Conservation (phyloP, 2,329 filamentous ascomycete genomes). For the Cryoendolithus antarcticus region DNA sequence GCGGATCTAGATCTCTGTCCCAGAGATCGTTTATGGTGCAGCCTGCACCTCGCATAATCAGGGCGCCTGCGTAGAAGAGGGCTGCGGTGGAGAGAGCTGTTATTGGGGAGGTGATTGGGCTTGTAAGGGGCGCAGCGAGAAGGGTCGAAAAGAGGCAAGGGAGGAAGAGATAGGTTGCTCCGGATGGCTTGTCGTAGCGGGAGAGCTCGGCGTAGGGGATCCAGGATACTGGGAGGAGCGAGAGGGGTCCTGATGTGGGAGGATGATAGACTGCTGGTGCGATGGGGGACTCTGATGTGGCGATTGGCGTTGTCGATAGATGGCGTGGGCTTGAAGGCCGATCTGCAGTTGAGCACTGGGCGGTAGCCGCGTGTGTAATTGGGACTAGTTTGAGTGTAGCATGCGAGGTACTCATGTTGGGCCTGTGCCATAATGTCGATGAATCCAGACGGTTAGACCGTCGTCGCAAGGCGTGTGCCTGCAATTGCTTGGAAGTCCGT, state of each 20-base stretch:
- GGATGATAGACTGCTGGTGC: conserved; percentile 40
- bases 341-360: too few species aligned
- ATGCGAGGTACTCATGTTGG: too few species aligned
- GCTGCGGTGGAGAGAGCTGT: conserved; percentile 50
- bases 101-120: conserved; percentile 47
- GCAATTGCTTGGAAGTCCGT: too few species aligned
- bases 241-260: conserved; percentile 60
- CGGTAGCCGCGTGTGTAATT: too few species aligned
- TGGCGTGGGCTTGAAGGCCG: too few species aligned
- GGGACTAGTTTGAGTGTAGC: too few species aligned
- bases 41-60: conserved; percentile 78
- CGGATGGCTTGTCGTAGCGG: conserved; percentile 68
- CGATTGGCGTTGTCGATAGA: too few species aligned
- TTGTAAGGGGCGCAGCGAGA: conserved; percentile 58
- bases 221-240: conserved; percentile 54
- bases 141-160: conserved; percentile 77
- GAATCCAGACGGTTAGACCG: too few species aligned
- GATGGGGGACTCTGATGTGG: too few species aligned
- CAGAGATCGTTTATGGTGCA: conserved; percentile 86
- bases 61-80: conserved; percentile 62
- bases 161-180: conserved; percentile 75
- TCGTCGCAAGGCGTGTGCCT: too few species aligned
- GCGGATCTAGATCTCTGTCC: conserved; percentile 76
- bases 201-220: conserved; percentile 74
- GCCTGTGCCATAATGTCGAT: too few species aligned